Evolutionary conservation across 108 stramenopile species (phyloP), one percentile per base, ranked within the genome.

Genomic region (Discostella stelligeroides): DNA sequence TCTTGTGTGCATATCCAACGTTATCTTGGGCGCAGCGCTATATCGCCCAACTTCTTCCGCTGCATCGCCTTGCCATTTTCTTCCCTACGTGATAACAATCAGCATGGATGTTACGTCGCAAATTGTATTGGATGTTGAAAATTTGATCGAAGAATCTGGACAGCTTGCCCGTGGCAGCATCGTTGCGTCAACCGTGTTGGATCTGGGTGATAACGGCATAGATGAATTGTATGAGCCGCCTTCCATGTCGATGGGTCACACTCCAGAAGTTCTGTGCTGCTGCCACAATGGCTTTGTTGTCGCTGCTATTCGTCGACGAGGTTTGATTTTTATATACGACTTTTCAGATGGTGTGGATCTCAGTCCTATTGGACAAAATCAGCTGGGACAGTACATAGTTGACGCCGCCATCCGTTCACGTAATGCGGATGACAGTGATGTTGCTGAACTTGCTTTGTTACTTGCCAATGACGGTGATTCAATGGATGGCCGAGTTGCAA

Each of bases 341-440:
- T 80, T 92, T 37, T 77, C 79, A 34, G 28, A 25, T 57, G 79
- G 85, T 66, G 85, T 76, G 5, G 79, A 82, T 30, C 66, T 92
- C 48, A 75, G 73, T 49, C 73, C 89, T 38, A 80, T 91, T 47
- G 88, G 88, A 15, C 64, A 80, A 55, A 86, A 86, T 62, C 70
- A 56, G 47, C 75, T 92, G 20, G 73, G 49, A 2, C 88, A 80
- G 10, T 95, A 84, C 64, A 81, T 95, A 41, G 87, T 95, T 4
- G 94, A 95, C 84, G 91, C 86, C 38, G 90, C 88, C 15, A 84
- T 95, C 70, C 76, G 91, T 27, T 82, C 85, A 61, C 74, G 82
- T 41, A 75, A 80, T 23, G 66, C 49, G n/a, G 85, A n/a, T 28
- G 81, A 54, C 34, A 3, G 6, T 25, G 57, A 81, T 23, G 84